These are phyloP conservation scores for Hemisphaericaspora nanyangensis DNA, from an alignment of 805 yeast genomes.

Conservation along the genomic window DNA sequence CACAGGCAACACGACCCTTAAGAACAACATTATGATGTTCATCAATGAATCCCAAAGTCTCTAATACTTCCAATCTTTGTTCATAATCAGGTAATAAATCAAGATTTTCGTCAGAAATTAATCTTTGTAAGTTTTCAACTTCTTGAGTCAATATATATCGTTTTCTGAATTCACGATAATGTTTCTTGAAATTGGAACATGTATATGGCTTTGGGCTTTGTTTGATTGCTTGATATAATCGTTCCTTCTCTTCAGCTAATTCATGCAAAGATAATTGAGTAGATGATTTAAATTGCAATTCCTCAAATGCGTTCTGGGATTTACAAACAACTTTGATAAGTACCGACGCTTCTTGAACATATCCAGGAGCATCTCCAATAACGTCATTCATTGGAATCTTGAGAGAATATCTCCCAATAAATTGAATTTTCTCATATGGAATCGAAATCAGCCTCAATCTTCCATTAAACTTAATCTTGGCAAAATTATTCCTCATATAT, in stretches of 20 bases:
- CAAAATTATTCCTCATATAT: slow-evolving; percentile 34
- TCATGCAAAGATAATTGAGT: slow-evolving; percentile 35
- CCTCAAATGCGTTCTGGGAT: slow-evolving; percentile 41
- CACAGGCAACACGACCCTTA: slow-evolving; percentile 94
- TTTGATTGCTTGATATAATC: slow-evolving; percentile 25
- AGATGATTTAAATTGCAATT: slow-evolving; percentile 34
- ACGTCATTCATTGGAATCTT: slow-evolving; percentile 30
- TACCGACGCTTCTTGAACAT: slow-evolving; percentile 30
- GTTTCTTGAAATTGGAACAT: slow-evolving; percentile 43
- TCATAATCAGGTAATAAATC: slow-evolving; percentile 92
- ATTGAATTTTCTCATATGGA: slow-evolving; percentile 39
- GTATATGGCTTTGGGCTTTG: slow-evolving; percentile 19
- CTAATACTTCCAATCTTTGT: slow-evolving; percentile 76
- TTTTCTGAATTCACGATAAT: slow-evolving; percentile 43
- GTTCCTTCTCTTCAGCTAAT: slow-evolving; percentile 32
- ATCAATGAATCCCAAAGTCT: slow-evolving; percentile 79
- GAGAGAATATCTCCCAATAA: slow-evolving; percentile 37
- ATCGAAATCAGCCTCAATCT: slow-evolving; percentile 36
- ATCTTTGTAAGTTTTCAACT: slow-evolving; percentile 52
- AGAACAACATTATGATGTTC: slow-evolving; percentile 68
- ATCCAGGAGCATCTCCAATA: slow-evolving; percentile 31
- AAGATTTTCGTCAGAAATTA: slow-evolving; percentile 82
- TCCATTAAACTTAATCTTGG: slow-evolving; percentile 30
- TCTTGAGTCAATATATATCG: slow-evolving; percentile 44
- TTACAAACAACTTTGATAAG: slow-evolving; percentile 33